phyloP scores from a whole-genome alignment of 768 basidiomycete genomes.

The Amanita molliuscula region DNA sequence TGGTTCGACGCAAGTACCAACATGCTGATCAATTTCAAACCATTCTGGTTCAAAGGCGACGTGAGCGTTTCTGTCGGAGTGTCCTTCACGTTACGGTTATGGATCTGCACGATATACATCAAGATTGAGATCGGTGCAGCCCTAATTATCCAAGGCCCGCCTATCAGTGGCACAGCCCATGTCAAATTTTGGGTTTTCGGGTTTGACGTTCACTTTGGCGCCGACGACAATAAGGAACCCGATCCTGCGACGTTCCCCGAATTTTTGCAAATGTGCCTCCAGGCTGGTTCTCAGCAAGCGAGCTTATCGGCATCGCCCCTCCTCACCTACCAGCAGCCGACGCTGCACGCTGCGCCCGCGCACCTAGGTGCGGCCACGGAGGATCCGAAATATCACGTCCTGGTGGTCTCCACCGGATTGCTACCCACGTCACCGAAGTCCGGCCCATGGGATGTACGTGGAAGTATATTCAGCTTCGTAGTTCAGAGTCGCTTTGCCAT shows the following conservation, averaged over 20 bases:
- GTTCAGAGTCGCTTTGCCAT: background rate
- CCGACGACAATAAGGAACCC: background rate
- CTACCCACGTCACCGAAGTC: background rate
- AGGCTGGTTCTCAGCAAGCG: background rate
- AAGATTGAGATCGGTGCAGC: background rate
- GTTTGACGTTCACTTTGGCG: slow-evolving; percentile 1
- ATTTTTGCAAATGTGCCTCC: background rate
- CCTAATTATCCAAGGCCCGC: slow-evolving; percentile 2
- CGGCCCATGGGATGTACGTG: background rate
- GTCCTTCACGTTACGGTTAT: background rate
- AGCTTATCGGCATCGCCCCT: background rate
- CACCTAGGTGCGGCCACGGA: background rate
- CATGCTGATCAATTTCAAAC: slow-evolving; percentile 1
- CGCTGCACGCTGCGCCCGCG: background rate
- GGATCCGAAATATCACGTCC: background rate
- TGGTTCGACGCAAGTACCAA: slow-evolving; percentile 1
- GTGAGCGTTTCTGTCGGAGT: slow-evolving; percentile 1
- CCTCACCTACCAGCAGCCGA: background rate
- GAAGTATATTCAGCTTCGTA: background rate
- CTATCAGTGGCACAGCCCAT: background rate
- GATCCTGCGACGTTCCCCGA: background rate
- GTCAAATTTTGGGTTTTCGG: background rate
- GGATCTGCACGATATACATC: background rate
- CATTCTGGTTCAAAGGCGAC: slow-evolving; percentile 4
- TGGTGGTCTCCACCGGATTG: background rate